A percentile compares a stretch with the other conserved stretches of the same genome.
phyloP scores from a whole-genome alignment of 768 basidiomycete species.

The Suillus occidentalis region DNA sequence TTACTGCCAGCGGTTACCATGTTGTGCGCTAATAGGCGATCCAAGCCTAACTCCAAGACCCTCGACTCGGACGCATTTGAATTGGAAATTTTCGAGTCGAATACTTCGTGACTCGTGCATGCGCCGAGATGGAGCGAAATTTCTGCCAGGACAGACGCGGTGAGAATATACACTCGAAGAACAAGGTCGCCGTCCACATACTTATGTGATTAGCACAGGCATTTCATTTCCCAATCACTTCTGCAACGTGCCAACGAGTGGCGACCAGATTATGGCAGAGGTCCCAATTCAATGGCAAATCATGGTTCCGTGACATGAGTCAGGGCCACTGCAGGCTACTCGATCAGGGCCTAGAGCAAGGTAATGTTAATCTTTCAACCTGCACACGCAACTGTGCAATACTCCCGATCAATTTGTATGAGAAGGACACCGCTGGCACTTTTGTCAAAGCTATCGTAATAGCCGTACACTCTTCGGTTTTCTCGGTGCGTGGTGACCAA shows the following conservation, averaged over 20 bases:
- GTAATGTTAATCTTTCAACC: neutral
- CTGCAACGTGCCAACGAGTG: neutral
- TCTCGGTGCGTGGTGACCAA: neutral
- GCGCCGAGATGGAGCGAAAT: neutral
- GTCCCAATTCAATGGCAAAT: neutral
- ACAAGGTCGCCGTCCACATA: neutral
- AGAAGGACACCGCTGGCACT: neutral
- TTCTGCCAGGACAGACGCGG: neutral
- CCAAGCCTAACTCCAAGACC: neutral
- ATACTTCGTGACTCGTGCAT: neutral
- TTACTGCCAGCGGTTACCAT: neutral
- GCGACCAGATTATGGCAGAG: neutral
- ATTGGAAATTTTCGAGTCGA: neutral
- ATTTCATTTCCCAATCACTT: neutral
- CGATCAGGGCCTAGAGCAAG: neutral
- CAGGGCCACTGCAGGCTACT: neutral
- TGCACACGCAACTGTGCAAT: neutral
- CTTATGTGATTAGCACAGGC: neutral
- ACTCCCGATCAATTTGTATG: neutral
- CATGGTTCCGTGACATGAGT: neutral
- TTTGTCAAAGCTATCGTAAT: neutral
- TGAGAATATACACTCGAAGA: neutral
- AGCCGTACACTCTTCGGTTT: neutral
- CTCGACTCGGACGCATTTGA: neutral
- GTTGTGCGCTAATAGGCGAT: neutral